Conservation (phyloP, 108 stramenopile genomes). For the Cyclotella cryptica region DNA sequence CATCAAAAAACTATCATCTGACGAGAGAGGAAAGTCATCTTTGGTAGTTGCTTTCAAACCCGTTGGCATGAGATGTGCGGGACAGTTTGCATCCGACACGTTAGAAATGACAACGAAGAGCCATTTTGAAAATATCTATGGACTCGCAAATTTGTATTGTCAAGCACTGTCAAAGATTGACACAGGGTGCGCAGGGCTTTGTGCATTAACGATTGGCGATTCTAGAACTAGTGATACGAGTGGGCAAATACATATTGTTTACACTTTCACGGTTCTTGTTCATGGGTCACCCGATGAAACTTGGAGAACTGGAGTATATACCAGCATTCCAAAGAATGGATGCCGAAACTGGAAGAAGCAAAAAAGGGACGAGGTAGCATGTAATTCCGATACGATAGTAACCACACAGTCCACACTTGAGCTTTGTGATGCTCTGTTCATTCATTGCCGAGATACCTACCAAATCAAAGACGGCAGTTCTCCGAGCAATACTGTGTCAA, state of each 20-base stretch:
- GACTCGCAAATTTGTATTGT: constrained; percentile 36
- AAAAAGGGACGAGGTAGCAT: constrained; percentile 28
- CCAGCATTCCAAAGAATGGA: constrained; percentile 21
- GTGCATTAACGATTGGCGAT: constrained; percentile 31
- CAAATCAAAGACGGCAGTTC: background rate
- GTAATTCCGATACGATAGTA: background rate
- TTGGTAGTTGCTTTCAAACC: constrained; percentile 60
- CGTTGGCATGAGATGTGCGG: constrained; percentile 58
- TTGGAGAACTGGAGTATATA: constrained; percentile 47
- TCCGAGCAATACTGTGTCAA: constrained; percentile 17
- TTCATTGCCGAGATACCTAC: constrained; percentile 15
- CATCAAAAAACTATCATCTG: constrained; percentile 14
- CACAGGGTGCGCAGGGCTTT: constrained; percentile 65
- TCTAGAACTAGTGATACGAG: background rate
- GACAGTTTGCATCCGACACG: constrained; percentile 36
- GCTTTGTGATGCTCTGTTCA: constrained; percentile 23
- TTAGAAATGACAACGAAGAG: constrained; percentile 48
- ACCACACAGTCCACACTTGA: constrained; percentile 21
- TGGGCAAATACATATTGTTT: constrained; percentile 19
- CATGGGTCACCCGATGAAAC: constrained; percentile 54
- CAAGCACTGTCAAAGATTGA: constrained; percentile 57
- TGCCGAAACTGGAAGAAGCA: constrained; percentile 39
- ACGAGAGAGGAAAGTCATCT: background rate
- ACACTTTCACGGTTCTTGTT: constrained; percentile 56
- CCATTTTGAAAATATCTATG: constrained; percentile 25